These are phyloP conservation scores for Lipomyces mesembrius DNA, from an alignment of 805 yeast species.

Conservation along the genomic window DNA sequence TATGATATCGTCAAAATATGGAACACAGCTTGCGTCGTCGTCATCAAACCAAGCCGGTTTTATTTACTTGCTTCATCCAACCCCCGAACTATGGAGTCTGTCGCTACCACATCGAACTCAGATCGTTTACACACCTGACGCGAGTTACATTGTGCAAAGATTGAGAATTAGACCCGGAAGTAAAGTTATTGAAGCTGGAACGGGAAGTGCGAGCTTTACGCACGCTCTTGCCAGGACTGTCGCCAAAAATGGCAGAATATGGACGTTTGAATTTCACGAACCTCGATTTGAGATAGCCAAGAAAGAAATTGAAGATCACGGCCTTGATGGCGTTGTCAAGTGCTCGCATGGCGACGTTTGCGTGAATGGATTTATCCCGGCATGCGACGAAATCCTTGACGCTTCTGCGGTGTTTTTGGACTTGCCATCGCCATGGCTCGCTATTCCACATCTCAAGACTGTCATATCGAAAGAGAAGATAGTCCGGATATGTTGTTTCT, in stretches of 20 bases:
- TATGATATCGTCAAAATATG: constrained; percentile 82
- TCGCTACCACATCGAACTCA: constrained; percentile 97
- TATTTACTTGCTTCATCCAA: constrained; percentile 84
- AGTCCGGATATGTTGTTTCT: constrained; percentile 87
- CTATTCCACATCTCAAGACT: constrained; percentile 71
- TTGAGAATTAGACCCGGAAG: constrained; percentile 74
- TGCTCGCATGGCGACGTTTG: constrained; percentile 94
- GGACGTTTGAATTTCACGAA: constrained; percentile 90
- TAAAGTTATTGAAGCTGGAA: constrained; percentile 92
- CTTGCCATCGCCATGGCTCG: constrained; percentile 96
- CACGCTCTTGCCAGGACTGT: constrained; percentile 89
- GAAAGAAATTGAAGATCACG: constrained; percentile 75
- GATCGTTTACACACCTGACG: constrained; percentile 95
- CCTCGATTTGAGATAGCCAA: constrained; percentile 79
- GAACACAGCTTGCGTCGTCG: constrained; percentile 72
- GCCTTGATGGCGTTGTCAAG: constrained; percentile 59
- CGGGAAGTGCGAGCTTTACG: constrained; percentile 95
- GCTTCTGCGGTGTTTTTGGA: constrained; percentile 86
- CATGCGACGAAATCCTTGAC: constrained; percentile 47
- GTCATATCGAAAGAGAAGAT: constrained; percentile 60
- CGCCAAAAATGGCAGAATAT: constrained; percentile 63
- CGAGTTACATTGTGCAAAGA: constrained; percentile 86
- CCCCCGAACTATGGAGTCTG: constrained; percentile 95
- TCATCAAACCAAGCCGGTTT: constrained; percentile 78
- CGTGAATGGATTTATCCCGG: constrained; percentile 66